A percentile compares a stretch with the other conserved stretches of the same genome.
These are phyloP conservation scores for Paraphaeosphaeria sporulosa DNA, from an alignment of 2,329 filamentous ascomycete species.

Conservation along the genomic window DNA sequence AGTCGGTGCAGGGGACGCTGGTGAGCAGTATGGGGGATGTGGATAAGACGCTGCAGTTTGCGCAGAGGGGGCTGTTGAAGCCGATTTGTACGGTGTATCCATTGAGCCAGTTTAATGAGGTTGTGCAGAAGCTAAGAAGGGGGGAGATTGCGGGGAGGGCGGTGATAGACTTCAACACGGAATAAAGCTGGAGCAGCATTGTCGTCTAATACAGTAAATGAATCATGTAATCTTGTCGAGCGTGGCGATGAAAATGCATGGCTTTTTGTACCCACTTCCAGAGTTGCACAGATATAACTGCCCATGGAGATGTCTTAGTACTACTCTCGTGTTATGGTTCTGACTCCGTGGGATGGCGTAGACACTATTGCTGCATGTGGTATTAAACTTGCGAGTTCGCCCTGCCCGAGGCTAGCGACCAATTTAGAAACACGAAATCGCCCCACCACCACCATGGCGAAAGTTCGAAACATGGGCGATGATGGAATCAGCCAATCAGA, in stretches of 20 bases:
- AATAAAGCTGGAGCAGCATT: conserved; percentile 25
- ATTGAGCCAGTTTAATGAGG: conserved; percentile 58
- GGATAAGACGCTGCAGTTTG: conserved; percentile 57
- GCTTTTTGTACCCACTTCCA: neutral
- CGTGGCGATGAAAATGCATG: neutral
- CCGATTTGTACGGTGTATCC: conserved; percentile 59
- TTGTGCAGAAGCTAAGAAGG: conserved; percentile 58
- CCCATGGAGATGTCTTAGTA: too few species aligned
- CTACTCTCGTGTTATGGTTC: too few species aligned
- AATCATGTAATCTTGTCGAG: neutral
- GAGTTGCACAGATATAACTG: too few species aligned
- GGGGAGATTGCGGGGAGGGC: conserved; percentile 62
- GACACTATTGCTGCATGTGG: neutral
- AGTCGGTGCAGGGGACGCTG: conserved; percentile 47
- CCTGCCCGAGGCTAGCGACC: neutral
- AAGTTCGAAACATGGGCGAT: conserved; percentile 3
- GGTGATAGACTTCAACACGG: conserved; percentile 61
- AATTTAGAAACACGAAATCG: conserved; percentile 1
- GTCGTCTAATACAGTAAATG: neutral
- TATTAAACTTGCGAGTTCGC: neutral
- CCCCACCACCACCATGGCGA: conserved; percentile 1
- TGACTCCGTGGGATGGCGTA: too few species aligned
- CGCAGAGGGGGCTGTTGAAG: conserved; percentile 58
- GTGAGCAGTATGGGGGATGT: conserved; percentile 59
- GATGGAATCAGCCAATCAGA: neutral